Evolutionary conservation across 2,329 filamentous ascomycete genomes (phyloP).

Genomic region (Arachnomyces sp.): DNA sequence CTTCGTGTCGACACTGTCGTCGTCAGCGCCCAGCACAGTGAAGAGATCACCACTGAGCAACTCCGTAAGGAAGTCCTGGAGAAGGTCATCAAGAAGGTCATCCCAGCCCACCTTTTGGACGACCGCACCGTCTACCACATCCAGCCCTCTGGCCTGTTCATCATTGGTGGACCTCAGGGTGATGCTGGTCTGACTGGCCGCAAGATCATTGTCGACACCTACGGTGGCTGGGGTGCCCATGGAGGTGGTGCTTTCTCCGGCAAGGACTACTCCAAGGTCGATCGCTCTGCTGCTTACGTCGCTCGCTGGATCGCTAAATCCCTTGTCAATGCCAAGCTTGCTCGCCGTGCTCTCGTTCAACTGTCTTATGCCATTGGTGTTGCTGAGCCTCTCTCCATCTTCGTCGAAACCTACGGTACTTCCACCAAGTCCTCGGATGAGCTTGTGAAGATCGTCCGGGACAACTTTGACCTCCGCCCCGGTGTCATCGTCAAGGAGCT

Average conservation of each 20-base stretch:
- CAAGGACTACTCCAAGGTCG: conserved; percentile 99
- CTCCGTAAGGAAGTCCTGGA: conserved; percentile 91
- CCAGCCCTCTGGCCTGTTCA: conserved; percentile 96
- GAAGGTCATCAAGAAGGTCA: conserved; percentile 94
- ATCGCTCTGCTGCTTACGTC: conserved; percentile 95
- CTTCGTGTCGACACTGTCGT: conserved; percentile 93
- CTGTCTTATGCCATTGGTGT: conserved; percentile 99
- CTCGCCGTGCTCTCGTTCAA: conserved; percentile 90
- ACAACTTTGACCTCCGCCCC: conserved; percentile 96
- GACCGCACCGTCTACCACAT: conserved; percentile 96
- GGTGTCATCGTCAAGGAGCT: conserved; percentile 99
- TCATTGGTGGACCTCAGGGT: conserved; percentile 98
- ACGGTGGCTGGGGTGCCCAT: conserved; percentile 99
- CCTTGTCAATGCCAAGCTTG: conserved; percentile 78
- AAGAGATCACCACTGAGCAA: conserved; percentile 80
- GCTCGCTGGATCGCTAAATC: conserved; percentile 99
- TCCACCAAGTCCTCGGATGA: conserved; percentile 82
- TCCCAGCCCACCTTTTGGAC: conserved; percentile 85
- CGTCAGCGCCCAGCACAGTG: conserved; percentile 88
- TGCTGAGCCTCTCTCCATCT: conserved; percentile 93
- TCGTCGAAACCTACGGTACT: conserved; percentile 96
- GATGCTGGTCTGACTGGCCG: conserved; percentile 97
- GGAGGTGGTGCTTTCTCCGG: conserved; percentile 99
- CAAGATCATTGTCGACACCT: conserved; percentile 99
- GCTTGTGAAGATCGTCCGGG: conserved; percentile 86